Conservation (phyloP, 169 alveolate species). For the Plasmodium vivax region DNA sequence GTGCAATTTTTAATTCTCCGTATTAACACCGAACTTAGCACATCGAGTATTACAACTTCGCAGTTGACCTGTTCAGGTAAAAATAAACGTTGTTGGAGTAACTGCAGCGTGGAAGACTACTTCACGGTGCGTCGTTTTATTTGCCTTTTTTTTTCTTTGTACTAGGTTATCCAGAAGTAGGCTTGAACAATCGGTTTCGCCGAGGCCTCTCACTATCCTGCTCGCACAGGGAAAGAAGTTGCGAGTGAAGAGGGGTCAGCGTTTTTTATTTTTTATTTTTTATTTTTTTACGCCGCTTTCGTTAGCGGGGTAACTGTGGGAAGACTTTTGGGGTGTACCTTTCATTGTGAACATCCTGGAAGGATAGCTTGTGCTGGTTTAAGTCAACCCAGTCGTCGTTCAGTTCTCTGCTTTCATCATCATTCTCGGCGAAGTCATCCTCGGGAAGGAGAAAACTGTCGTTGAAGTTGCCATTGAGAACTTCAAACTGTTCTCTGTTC, state of each 20-base stretch:
- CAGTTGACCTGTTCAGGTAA: slow-evolving; percentile 37
- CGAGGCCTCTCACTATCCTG: slow-evolving; percentile 61
- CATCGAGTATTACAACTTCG: slow-evolving; percentile 65
- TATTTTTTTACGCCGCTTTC: not conserved
- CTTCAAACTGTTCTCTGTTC: not conserved
- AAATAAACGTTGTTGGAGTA: not conserved
- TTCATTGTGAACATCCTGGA: slow-evolving; percentile 39
- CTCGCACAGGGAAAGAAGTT: not conserved
- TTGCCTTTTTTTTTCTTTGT: not conserved
- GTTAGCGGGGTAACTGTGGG: not conserved
- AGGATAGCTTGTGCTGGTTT: slow-evolving; percentile 46
- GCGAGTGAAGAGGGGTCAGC: not conserved
- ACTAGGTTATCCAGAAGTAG: slow-evolving; percentile 50
- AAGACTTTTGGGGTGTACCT: slow-evolving; percentile 10
- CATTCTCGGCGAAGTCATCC: slow-evolving; percentile 3
- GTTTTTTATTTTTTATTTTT: slow-evolving; percentile 6
- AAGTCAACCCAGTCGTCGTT: slow-evolving; percentile 3
- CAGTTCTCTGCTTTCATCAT: slow-evolving; percentile 9
- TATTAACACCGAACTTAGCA: slow-evolving; percentile 69
- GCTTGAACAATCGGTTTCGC: slow-evolving; percentile 33
- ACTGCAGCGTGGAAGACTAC: not conserved
- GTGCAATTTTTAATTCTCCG: slow-evolving; percentile 55
- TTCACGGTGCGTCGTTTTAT: not conserved
- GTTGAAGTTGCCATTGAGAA: not conserved
- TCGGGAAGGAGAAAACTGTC: slow-evolving; percentile 49